Conservation (phyloP, 2,329 filamentous ascomycete species). For the Colletotrichum sojae region DNA sequence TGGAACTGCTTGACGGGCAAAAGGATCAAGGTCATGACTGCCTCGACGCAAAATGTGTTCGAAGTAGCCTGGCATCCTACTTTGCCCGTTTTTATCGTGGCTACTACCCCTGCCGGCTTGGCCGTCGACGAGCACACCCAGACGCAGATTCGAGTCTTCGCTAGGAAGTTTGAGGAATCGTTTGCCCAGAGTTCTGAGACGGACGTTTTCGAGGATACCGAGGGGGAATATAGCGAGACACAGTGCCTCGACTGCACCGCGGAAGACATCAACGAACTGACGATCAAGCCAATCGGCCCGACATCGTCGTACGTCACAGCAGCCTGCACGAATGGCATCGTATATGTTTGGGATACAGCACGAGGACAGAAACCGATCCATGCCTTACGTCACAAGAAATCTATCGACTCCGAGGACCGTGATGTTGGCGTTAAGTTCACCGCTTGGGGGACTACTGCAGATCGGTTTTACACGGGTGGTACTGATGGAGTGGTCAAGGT, state of each 20-base stretch:
- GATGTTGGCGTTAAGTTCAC: constrained; percentile 76
- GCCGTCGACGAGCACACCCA: constrained; percentile 59
- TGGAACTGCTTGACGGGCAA: constrained; percentile 66
- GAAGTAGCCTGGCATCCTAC: constrained; percentile 75
- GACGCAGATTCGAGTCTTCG: constrained; percentile 72
- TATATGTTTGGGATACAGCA: constrained; percentile 75
- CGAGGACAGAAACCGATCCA: constrained; percentile 70
- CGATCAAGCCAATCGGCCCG: constrained; percentile 68
- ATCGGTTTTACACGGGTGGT: constrained; percentile 74
- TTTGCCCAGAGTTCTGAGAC: constrained; percentile 46
- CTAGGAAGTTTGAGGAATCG: constrained; percentile 41
- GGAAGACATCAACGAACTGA: constrained; percentile 74
- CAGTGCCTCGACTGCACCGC: constrained; percentile 72
- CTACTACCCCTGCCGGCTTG: constrained; percentile 67
- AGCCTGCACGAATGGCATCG: constrained; percentile 72
- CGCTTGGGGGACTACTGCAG: constrained; percentile 70
- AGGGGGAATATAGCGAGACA: constrained; percentile 50
- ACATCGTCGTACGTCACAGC: constrained; percentile 70
- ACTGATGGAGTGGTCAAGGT: constrained; percentile 75
- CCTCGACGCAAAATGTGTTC: constrained; percentile 72
- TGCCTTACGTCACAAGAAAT: constrained; percentile 66
- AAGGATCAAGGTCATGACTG: constrained; percentile 64
- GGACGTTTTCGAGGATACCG: too few relatives aligned
- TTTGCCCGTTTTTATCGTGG: constrained; percentile 67
- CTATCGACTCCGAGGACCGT: constrained; percentile 64